These are phyloP conservation scores for Thelephora ganbajun DNA, from an alignment of 768 basidiomycete species.

Conservation along the genomic window DNA sequence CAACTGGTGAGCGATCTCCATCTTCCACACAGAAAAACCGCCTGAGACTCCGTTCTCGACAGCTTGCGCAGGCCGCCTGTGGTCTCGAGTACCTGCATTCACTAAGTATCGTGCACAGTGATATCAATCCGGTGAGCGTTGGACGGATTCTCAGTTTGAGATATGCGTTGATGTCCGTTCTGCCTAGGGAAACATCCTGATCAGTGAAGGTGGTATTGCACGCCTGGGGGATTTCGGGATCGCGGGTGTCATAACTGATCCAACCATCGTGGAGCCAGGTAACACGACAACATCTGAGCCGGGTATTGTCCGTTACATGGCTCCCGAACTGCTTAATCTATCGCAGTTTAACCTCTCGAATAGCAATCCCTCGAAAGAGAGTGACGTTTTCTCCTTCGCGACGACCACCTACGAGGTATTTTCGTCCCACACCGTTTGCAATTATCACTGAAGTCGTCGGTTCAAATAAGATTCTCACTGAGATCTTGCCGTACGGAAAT, in stretches of 20 bases:
- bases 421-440: neutral
- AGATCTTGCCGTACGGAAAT: too few relatives aligned
- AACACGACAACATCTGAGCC: neutral
- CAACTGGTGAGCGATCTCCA: neutral
- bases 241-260: conserved; percentile 4
- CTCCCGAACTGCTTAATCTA: conserved; percentile 9
- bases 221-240: conserved; percentile 14
- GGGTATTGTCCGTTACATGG: conserved; percentile 11
- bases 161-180: neutral
- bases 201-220: conserved; percentile 8
- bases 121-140: conserved; percentile 1
- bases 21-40: neutral
- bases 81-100: conserved; percentile 4
- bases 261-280: conserved; percentile 4
- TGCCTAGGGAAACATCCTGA: conserved; percentile 11
- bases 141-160: too few relatives aligned
- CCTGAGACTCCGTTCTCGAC: neutral
- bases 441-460: too few relatives aligned
- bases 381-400: neutral
- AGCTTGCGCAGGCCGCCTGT: conserved; percentile 1
- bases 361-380: neutral
- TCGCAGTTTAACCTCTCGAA: too few relatives aligned
- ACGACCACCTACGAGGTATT: neutral
- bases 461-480: too few relatives aligned
- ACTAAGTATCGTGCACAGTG: conserved; percentile 3